A percentile compares a stretch with the other conserved stretches of the same genome.
Evolutionary conservation across 129 eudicot species (phyloP).

Genomic region (Centrapalus pauciflorus): DNA sequence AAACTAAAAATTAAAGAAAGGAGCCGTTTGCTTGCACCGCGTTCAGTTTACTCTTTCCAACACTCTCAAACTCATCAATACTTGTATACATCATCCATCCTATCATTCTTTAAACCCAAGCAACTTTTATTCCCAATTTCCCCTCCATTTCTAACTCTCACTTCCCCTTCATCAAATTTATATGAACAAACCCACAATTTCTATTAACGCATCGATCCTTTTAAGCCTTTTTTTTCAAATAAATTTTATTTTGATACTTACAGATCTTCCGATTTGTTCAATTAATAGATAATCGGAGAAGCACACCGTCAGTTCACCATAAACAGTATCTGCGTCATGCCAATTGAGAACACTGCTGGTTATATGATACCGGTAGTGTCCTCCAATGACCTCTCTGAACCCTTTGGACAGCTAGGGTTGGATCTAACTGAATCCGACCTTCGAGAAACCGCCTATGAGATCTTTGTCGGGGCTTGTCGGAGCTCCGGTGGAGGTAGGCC

Average conservation of each 20-base stretch:
- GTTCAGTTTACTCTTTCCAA: conserved; percentile 18
- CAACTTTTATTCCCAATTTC: conserved; percentile 34
- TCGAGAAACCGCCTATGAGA: conserved; percentile 78
- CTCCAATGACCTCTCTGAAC: conserved; percentile 31
- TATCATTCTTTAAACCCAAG: conserved; percentile 52
- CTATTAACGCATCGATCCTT: neutral
- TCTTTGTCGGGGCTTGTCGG: conserved; percentile 76
- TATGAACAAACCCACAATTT: neutral
- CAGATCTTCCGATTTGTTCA: conserved; percentile 13
- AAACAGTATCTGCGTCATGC: conserved; percentile 2
- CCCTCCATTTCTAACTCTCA: neutral
- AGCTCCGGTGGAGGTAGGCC: conserved; percentile 63
- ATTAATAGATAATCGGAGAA: conserved; percentile 8
- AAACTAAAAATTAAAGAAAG: neutral
- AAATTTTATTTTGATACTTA: conserved; percentile 10
- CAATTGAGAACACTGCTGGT: conserved; percentile 15
- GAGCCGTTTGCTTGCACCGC: conserved; percentile 17
- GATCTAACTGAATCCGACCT: conserved; percentile 55
- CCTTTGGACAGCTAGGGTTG: conserved; percentile 44
- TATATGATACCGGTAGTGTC: conserved; percentile 18
- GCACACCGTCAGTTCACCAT: neutral
- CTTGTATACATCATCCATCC: neutral
- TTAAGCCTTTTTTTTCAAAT: no score
- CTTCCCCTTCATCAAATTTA: neutral
- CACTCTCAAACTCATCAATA: conserved; percentile 1